Evolutionary conservation across 495 filamentous ascomycete species (phyloP).

Genomic region (Annulohypoxylon moriforme): DNA sequence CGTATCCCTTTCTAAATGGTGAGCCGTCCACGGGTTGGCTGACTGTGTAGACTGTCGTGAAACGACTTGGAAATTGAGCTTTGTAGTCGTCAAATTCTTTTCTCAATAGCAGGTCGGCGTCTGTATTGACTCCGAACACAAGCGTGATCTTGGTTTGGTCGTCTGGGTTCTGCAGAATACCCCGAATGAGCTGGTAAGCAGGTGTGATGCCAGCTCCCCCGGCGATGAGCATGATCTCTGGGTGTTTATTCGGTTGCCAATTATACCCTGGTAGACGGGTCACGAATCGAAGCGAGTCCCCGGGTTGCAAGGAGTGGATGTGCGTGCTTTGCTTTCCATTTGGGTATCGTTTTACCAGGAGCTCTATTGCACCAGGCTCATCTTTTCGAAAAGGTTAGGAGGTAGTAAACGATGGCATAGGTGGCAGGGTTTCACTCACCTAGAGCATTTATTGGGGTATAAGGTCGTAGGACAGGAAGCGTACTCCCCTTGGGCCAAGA

Average conservation of each 20-base stretch:
- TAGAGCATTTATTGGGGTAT: constrained; percentile 67
- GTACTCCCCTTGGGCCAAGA: constrained; percentile 63
- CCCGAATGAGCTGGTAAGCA: constrained; percentile 69
- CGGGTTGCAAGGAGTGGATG: constrained; percentile 70
- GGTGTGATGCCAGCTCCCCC: constrained; percentile 74
- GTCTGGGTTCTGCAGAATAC: constrained; percentile 69
- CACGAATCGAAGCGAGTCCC: constrained; percentile 66
- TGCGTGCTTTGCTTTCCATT: constrained; percentile 69
- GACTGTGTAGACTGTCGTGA: constrained; percentile 70
- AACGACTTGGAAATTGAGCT: constrained; percentile 64
- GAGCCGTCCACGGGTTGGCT: constrained; percentile 58
- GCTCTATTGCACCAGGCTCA: constrained; percentile 64
- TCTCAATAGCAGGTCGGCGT: constrained; percentile 68
- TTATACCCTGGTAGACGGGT: constrained; percentile 61
- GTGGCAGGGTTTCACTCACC: constrained; percentile 50
- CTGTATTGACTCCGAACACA: constrained; percentile 73
- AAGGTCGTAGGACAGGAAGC: constrained; percentile 67
- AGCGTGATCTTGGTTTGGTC: constrained; percentile 72
- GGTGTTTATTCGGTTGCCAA: constrained; percentile 67
- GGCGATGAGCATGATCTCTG: constrained; percentile 68
- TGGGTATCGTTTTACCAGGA: constrained; percentile 74
- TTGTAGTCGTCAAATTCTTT: constrained; percentile 66
- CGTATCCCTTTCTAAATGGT: constrained; percentile 62
- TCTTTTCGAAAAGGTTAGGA: constrained; percentile 48
- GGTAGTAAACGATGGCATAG: not conserved